A percentile compares a stretch with the other conserved stretches of the same genome.
phyloP scores from a whole-genome alignment of 352 stramenopile genomes.

The Halophytophthora batemanensis region DNA sequence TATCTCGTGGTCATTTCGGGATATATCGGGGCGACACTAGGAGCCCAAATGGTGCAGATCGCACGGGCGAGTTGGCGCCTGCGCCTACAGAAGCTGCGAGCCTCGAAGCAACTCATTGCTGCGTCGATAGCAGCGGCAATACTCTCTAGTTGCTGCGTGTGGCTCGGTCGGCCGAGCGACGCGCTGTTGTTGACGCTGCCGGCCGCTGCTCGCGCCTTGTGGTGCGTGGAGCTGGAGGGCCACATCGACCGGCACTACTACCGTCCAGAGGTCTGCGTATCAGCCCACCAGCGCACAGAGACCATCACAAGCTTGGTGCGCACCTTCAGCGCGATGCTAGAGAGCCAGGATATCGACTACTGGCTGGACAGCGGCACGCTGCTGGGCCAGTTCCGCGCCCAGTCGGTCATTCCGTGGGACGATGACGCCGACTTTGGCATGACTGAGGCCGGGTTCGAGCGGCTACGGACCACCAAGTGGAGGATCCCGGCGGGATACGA shows the following conservation, averaged over 20 bases:
- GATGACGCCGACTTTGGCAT: slow-evolving; percentile 55
- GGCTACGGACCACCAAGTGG: slow-evolving; percentile 29
- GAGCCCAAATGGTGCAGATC: too few species aligned
- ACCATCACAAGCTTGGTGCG: slow-evolving; percentile 40
- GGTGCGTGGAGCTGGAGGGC: slow-evolving; percentile 35
- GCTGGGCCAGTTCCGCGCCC: slow-evolving; percentile 47
- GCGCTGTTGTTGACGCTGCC: slow-evolving; percentile 14
- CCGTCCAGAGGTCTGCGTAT: slow-evolving; percentile 32
- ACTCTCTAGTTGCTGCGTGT: too few species aligned
- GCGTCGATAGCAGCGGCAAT: too few species aligned
- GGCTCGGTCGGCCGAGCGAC: too few species aligned
- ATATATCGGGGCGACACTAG: too few species aligned
- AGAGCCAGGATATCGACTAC: slow-evolving; percentile 48
- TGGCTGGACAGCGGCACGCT: slow-evolving; percentile 69
- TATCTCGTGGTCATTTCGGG: too few species aligned
- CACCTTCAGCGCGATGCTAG: slow-evolving; percentile 35
- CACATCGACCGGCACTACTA: slow-evolving; percentile 41
- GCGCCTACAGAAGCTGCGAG: too few species aligned
- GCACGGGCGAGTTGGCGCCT: too few species aligned
- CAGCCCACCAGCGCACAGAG: slow-evolving; percentile 31
- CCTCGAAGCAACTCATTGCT: too few species aligned
- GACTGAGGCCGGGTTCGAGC: slow-evolving; percentile 34
- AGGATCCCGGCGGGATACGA: slow-evolving; percentile 31
- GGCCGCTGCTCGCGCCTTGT: slow-evolving; percentile 9
- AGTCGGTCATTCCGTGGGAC: slow-evolving; percentile 54